These are phyloP conservation scores for Microsporum ferrugineum DNA, from an alignment of 2,329 filamentous ascomycete species.

Conservation along the genomic window DNA sequence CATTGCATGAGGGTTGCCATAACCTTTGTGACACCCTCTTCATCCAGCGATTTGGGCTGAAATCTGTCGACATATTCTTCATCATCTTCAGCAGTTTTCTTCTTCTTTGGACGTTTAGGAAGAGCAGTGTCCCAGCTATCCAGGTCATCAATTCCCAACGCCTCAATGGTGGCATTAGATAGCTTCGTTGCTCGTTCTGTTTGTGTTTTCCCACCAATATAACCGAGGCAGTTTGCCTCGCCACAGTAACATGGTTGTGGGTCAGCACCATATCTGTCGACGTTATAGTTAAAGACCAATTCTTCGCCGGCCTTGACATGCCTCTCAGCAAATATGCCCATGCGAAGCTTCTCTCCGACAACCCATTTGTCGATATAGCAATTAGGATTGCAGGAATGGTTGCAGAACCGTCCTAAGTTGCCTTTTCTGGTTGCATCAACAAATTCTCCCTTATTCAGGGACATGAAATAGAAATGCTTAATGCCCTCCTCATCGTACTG, in stretches of 20 bases:
- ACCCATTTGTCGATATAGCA: conserved; percentile 99
- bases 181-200: conserved; percentile 91
- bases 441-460: conserved; percentile 88
- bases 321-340: conserved; percentile 94
- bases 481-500: conserved; percentile 94
- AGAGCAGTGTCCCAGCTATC: conserved; percentile 88
- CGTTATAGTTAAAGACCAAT: conserved; percentile 98
- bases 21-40: conserved; percentile 78
- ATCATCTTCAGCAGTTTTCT: conserved; percentile 82
- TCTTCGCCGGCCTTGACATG: conserved; percentile 81
- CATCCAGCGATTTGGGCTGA: conserved; percentile 65
- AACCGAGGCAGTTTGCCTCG: conserved; percentile 88
- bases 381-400: conserved; percentile 97
- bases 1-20: conserved; percentile 96
- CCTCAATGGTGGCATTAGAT: conserved; percentile 79
- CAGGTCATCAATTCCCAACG: conserved; percentile 83
- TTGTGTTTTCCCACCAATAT: conserved; percentile 94
- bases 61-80: conserved; percentile 92
- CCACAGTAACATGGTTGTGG: conserved; percentile 95
- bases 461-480: conserved; percentile 99
- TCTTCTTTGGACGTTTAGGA: conserved; percentile 81
- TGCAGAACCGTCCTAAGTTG: conserved; percentile 93
- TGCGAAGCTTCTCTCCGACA: conserved; percentile 88
- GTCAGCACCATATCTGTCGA: conserved; percentile 92
- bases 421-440: conserved; percentile 96